Evolutionary conservation across 306 rosid genomes (phyloP), one percentile per base, ranked within the genome.

Genomic region (Sechiopsis laciniata): DNA sequence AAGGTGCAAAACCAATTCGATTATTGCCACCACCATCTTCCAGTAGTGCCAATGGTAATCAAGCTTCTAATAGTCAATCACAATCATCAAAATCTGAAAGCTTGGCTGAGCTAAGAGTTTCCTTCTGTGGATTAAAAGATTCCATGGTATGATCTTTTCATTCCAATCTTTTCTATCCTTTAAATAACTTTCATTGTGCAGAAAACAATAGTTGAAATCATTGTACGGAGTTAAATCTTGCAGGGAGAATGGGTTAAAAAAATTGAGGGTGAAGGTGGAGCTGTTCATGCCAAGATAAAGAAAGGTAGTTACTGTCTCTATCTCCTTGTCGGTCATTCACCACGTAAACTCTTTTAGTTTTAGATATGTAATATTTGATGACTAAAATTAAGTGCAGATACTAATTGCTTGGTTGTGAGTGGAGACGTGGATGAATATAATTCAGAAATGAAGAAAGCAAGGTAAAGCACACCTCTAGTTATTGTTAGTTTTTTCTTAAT

Each of bases 361-460:
- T 75, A 66, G 68, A 40, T 48, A 37, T 21, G 13, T 56, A 59
- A 48, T 40, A 42, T 67, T 48, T 69, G 73, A 68, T 69, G 57
- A 79, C 71, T 79, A 71, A 14, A 70, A 67, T 53, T 17, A 72
- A 78, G 61, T 90, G 84, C 86, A 94, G 97, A 94, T 85, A 85
- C 96, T 78, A 88, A 72, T 78, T 90, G 96, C 90, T 81, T 94
- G 77, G 97, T 90, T 77, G 95, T 89, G 71, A 82, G 84, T 77
- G 97, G 91, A 84, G 80, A 37, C 2, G 72, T 76, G 77, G 86
- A 79, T 77, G 88, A 86, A 53, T 62, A 75, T 29, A 87, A 82
- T 76, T 87, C 83, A 70, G 99, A 94, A 83, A 85, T 82, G 75
- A 86, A 65, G 85, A 94, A 91, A 85, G 97, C 96, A 45, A 91